These are phyloP conservation scores for Chiua sp. DNA, from an alignment of 1,284 basidiomycete genomes.

Conservation along the genomic window DNA sequence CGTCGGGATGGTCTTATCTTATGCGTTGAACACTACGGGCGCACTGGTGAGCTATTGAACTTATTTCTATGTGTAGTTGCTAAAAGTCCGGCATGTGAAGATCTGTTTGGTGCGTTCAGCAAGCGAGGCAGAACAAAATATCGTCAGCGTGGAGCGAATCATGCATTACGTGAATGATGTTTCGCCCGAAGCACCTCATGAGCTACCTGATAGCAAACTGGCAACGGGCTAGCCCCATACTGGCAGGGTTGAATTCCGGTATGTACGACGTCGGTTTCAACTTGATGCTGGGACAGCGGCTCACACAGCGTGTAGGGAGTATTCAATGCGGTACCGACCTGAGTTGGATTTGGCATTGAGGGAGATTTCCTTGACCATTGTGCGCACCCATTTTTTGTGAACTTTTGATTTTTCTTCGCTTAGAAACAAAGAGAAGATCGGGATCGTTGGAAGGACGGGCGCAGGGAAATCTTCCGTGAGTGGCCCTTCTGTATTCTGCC, in stretches of 20 bases:
- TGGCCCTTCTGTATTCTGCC: neutral
- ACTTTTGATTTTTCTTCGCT: neutral
- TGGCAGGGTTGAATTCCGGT: constrained; percentile 82
- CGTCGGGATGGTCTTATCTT: constrained; percentile 90
- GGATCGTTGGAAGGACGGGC: constrained; percentile 88
- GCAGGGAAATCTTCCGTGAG: constrained; percentile 88
- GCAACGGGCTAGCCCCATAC: constrained; percentile 73
- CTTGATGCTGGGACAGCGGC: neutral
- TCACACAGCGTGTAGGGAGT: constrained; percentile 51
- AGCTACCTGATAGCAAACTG: constrained; percentile 70
- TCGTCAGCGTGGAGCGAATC: constrained; percentile 87
- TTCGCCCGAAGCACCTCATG: constrained; percentile 77
- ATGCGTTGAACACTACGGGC: constrained; percentile 83
- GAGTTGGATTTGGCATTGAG: constrained; percentile 83
- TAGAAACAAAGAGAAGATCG: constrained; percentile 83
- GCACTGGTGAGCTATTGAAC: constrained; percentile 57
- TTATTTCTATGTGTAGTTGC: neutral
- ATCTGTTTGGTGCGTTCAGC: constrained; percentile 93
- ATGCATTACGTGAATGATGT: constrained; percentile 74
- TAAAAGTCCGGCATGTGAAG: constrained; percentile 36
- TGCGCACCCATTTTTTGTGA: constrained; percentile 26
- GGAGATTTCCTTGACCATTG: constrained; percentile 72
- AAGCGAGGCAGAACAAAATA: constrained; percentile 93
- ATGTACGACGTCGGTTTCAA: constrained; percentile 18
- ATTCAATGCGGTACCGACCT: constrained; percentile 84